These are phyloP conservation scores for Hypericum androsaemum DNA, from an alignment of 345 rosid species.

Conservation along the genomic window DNA sequence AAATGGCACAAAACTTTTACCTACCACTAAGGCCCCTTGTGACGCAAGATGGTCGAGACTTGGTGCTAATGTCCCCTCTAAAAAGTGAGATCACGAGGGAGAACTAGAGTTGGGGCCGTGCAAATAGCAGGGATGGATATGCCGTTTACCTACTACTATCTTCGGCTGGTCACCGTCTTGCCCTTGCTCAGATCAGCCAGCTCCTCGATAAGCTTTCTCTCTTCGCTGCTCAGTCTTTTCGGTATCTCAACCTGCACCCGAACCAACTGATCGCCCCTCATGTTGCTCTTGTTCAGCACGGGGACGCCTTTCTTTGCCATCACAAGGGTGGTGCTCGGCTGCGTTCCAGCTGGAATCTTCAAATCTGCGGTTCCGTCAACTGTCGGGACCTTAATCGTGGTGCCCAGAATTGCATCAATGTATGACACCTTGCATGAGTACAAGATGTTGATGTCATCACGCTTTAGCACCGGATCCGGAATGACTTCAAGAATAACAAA, in stretches of 20 bases:
- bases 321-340: constrained; percentile 82
- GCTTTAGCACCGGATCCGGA: constrained; percentile 74
- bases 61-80: no score
- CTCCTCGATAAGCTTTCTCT: constrained; percentile 77
- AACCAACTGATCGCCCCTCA: constrained; percentile 94
- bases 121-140: no score
- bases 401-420: constrained; percentile 84
- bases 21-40: no score
- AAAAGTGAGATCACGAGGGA: no score
- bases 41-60: no score
- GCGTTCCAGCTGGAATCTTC: constrained; percentile 91
- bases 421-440: constrained; percentile 87
- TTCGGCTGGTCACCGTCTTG: constrained; percentile 54
- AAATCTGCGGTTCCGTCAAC: constrained; percentile 94
- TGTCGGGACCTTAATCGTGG: constrained; percentile 73
- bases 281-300: constrained; percentile 68
- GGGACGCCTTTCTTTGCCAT: constrained; percentile 98
- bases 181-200: constrained; percentile 83
- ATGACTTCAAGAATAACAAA: constrained; percentile 74
- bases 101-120: no score
- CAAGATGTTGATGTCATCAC: constrained; percentile 75
- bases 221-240: constrained; percentile 75
- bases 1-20: no score
- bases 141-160: constrained; percentile 8
- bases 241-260: constrained; percentile 98